phyloP scores from a whole-genome alignment of 1,284 basidiomycete species.

The Puccinia novopanici region DNA sequence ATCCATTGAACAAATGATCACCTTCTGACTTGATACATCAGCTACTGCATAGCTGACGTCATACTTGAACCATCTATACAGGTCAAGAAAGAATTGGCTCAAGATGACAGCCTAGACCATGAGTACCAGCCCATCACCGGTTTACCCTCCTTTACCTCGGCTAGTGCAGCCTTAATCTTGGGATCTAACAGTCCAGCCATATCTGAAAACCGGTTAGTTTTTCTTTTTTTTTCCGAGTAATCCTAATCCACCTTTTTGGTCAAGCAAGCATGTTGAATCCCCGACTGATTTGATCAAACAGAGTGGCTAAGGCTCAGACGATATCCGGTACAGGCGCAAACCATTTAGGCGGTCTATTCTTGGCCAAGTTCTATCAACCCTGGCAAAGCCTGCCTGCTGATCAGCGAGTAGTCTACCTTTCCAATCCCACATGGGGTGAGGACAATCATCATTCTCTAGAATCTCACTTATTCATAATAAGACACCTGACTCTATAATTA shows the following conservation, averaged over 20 bases:
- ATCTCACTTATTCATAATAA: background rate
- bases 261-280: background rate
- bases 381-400: slow-evolving; percentile 62
- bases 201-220: slow-evolving; percentile 65
- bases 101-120: slow-evolving; percentile 76
- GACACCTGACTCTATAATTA: background rate
- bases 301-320: slow-evolving; percentile 72
- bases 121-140: slow-evolving; percentile 93
- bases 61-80: slow-evolving; percentile 57
- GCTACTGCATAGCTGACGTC: background rate
- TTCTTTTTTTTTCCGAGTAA: background rate
- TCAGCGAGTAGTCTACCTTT: slow-evolving; percentile 72
- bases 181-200: slow-evolving; percentile 74
- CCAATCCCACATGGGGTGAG: slow-evolving; percentile 90
- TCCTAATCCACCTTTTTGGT: background rate
- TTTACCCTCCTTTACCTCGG: slow-evolving; percentile 74
- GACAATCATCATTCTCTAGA: slow-evolving; percentile 36
- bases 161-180: slow-evolving; percentile 79
- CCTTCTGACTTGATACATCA: background rate
- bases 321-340: slow-evolving; percentile 95
- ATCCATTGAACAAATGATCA: background rate
- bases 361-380: slow-evolving; percentile 79
- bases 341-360: slow-evolving; percentile 84
- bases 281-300: background rate
- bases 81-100: slow-evolving; percentile 74